Conservation (phyloP, 2,329 filamentous ascomycete species). For the Diaporthe velutina region DNA sequence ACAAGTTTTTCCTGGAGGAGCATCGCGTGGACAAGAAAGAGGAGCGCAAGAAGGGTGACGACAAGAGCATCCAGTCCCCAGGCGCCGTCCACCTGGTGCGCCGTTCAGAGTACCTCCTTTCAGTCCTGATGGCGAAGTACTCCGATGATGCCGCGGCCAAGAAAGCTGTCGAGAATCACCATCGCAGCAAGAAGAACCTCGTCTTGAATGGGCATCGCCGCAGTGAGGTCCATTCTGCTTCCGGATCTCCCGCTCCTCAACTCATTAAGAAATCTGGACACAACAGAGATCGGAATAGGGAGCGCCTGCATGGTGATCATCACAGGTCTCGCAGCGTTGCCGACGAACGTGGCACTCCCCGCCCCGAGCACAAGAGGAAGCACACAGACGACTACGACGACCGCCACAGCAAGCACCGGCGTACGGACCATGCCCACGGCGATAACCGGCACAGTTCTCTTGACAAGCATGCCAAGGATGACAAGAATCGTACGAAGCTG, state of each 20-base stretch:
- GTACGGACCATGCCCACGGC: constrained; percentile 58
- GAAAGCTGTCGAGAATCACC: constrained; percentile 89
- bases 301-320: constrained; percentile 62
- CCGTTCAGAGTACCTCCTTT: constrained; percentile 93
- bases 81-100: constrained; percentile 98
- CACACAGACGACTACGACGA: constrained; percentile 68
- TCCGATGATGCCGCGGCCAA: constrained; percentile 81
- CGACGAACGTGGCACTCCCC: constrained; percentile 64
- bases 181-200: constrained; percentile 91
- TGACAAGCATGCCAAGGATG: constrained; percentile 51
- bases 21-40: constrained; percentile 99
- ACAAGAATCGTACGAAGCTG: constrained; percentile 53
- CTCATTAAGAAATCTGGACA: constrained; percentile 61
- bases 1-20: constrained; percentile 97
- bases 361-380: constrained; percentile 72
- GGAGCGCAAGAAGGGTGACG: constrained; percentile 83
- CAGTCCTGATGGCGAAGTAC: constrained; percentile 90
- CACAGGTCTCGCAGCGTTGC: constrained; percentile 64
- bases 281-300: constrained; percentile 61
- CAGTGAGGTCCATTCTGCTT: constrained; percentile 69
- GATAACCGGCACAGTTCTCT: constrained; percentile 51
- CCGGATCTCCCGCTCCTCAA: constrained; percentile 78
- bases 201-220: constrained; percentile 71
- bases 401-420: constrained; percentile 63
- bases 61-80: constrained; percentile 88